Conservation (phyloP, 306 rosid species). For the Gastrolobium villosum region DNA sequence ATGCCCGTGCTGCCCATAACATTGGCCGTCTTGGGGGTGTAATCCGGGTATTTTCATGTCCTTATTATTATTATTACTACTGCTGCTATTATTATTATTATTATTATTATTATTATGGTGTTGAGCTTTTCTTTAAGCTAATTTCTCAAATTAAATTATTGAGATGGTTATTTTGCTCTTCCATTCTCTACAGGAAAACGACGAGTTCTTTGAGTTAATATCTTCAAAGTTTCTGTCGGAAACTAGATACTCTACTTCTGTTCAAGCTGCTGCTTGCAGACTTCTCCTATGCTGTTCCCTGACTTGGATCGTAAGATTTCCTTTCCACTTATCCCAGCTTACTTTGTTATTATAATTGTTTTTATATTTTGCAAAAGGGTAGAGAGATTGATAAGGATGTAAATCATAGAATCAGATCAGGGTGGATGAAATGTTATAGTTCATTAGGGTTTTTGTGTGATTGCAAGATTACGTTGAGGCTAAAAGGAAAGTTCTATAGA, state of each 20-base stretch:
- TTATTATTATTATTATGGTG: not conserved
- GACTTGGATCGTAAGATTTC: slow-evolving; percentile 78
- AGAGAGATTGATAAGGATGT: no score
- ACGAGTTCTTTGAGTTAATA: slow-evolving; percentile 92
- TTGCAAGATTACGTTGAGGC: no score
- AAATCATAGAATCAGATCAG: no score
- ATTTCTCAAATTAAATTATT: not conserved
- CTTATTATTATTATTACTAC: not conserved
- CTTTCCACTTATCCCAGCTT: not conserved
- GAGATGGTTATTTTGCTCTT: slow-evolving; percentile 23
- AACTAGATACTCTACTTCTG: slow-evolving; percentile 63
- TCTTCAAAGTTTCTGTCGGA: slow-evolving; percentile 86
- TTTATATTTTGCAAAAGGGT: no score
- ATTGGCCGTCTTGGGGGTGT: slow-evolving; percentile 86
- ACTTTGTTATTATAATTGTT: not conserved
- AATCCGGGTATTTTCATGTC: slow-evolving; percentile 70
- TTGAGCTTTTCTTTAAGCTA: not conserved
- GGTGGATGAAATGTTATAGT: no score
- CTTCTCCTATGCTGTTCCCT: slow-evolving; percentile 83
- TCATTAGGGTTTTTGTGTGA: no score
- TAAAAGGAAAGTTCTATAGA: no score
- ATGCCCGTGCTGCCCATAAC: slow-evolving; percentile 80
- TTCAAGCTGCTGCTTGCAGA: slow-evolving; percentile 87
- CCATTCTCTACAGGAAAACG: slow-evolving; percentile 71
- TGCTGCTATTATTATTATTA: not conserved